A percentile compares a stretch with the other conserved stretches of the same genome.
Conservation (phyloP, 2,329 filamentous ascomycete species). For the Aspergillus pseudotamarii region DNA sequence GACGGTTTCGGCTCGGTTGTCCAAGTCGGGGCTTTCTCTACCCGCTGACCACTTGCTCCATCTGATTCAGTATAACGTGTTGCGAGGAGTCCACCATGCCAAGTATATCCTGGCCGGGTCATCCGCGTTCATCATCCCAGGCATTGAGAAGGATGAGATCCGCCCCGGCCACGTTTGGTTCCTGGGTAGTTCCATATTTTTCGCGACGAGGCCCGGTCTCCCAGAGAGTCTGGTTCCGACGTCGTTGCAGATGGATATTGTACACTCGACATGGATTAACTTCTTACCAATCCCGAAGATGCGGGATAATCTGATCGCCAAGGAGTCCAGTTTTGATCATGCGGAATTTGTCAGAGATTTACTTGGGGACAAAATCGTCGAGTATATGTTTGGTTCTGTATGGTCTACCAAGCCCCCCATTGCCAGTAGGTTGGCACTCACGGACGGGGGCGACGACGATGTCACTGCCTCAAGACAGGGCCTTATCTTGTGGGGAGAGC, state of each 20-base stretch:
- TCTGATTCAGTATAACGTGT: slow-evolving; percentile 31
- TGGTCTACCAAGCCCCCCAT: not conserved
- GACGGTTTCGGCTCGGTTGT: not conserved
- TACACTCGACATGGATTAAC: slow-evolving; percentile 24
- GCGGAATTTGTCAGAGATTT: slow-evolving; percentile 16
- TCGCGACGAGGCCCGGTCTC: slow-evolving; percentile 9
- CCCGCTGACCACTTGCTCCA: slow-evolving; percentile 27
- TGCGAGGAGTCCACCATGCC: slow-evolving; percentile 26
- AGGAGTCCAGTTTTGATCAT: slow-evolving; percentile 18
- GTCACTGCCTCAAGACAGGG: slow-evolving; percentile 15
- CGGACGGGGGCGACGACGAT: slow-evolving; percentile 16
- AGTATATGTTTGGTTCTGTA: not conserved
- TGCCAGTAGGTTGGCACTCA: not conserved
- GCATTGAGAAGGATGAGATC: not conserved
- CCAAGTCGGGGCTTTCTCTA: not conserved
- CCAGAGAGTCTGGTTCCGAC: slow-evolving; percentile 20
- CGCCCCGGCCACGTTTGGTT: slow-evolving; percentile 6
- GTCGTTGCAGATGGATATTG: slow-evolving; percentile 13
- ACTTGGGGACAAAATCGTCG: slow-evolving; percentile 9
- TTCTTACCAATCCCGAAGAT: slow-evolving; percentile 21
- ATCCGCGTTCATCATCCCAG: slow-evolving; percentile 5
- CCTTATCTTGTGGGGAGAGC: slow-evolving; percentile 23
- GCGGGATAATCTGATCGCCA: slow-evolving; percentile 22
- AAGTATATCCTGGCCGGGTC: slow-evolving; percentile 20
- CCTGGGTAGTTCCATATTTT: slow-evolving; percentile 8